Base-by-base conservation (phyloP, 305 asterid genomes). In the Fraxinus platypoda region DNA sequence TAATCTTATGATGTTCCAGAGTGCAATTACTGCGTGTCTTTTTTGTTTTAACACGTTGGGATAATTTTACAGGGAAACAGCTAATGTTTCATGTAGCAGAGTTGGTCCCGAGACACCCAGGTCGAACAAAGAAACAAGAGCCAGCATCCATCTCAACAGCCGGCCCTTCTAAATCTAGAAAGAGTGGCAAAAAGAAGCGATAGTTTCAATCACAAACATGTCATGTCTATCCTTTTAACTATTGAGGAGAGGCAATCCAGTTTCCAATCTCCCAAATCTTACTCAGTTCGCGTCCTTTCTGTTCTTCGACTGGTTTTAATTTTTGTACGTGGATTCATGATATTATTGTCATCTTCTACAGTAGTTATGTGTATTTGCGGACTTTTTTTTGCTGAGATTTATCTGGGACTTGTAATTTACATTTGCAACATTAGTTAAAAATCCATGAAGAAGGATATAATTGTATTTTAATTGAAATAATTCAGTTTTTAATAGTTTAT, bases 131-230 rank as follows among this genome's bases (percentile, higher is more conserved):
- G 90, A 93, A 93, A 85, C 98, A 90, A 81, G 97, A 91, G 80
- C 83, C 92, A 1, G 89, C 92, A 8, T 83, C 95, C 0, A 83
- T 95, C 70, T 87, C 94, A 6, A 59, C 93, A 23, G 83, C 92
- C 1, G 88, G 90, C 62, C 82, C 90, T 77, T 86, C 98, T 3
- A 93, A 92, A 77, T 83, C 97, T 73, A 97, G 97, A 46, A 95
- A 93, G 88, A 94, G 96, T 66, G 97, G 97, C 70, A 92, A 79
- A 85, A 95, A 95, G 92, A 93, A 90, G 88, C 84, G 97, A 85
- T 95, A 88, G 89, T 71, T 78, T 74, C 66, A 41, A 21, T 74
- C 73, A 64, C 73, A 26, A 25, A 11, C 73, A 1, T 23, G 15
- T 64, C 11, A 19, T 21, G 28, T 19, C 70, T 59, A 19, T 21